Percentiles rank a stretch among this genome's conserved stretches.
Conservation (phyloP, 169 alveolate species). For the Miamiensis avidus region DNA sequence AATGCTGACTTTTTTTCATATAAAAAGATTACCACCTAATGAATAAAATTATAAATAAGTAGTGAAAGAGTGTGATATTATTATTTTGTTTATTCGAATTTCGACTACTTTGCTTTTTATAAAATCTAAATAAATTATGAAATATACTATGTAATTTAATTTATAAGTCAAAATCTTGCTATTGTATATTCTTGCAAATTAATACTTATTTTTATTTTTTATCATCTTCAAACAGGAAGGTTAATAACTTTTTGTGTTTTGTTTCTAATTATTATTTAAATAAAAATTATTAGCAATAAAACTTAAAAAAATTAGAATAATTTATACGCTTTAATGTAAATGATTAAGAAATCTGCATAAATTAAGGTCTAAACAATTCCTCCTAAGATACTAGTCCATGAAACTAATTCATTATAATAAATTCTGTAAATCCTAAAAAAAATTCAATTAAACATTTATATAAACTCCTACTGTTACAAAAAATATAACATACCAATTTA, state of each 20-base stretch:
- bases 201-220: no score
- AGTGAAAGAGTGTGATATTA: no score
- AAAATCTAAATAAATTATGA: no score
- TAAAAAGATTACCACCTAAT: no score
- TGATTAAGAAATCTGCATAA: conserved; percentile 72
- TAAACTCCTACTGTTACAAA: neutral
- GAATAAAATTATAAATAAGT: no score
- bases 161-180: no score
- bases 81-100: no score
- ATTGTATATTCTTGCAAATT: no score
- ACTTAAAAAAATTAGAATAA: no score
- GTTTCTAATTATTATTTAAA: neutral
- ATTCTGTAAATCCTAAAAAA: conserved; percentile 60
- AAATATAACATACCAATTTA: conserved; percentile 51
- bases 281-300: neutral
- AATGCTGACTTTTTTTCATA: no score
- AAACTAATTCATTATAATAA: conserved; percentile 34
- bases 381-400: conserved; percentile 64
- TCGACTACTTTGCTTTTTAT: no score
- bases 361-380: conserved; percentile 68
- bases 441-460: neutral
- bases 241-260: neutral
- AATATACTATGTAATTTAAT: no score
- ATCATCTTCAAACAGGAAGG: neutral
- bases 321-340: conserved; percentile 42